A percentile compares a stretch with the other conserved stretches of the same genome.
These are phyloP conservation scores for Macrolepiota albuminosa DNA, from an alignment of 768 basidiomycete species.

Conservation along the genomic window DNA sequence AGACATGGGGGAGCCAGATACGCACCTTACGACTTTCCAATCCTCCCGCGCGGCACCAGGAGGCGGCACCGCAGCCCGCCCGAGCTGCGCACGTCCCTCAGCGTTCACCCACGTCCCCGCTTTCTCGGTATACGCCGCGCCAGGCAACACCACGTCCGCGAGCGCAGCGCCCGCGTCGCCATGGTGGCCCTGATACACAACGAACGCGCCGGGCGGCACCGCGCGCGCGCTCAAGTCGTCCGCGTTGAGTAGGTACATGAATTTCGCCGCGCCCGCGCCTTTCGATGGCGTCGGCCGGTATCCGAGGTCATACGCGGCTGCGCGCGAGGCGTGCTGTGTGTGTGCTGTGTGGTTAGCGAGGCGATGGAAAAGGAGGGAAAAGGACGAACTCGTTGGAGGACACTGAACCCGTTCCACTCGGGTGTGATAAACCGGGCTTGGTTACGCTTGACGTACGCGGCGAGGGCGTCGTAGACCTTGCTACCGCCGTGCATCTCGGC, in stretches of 20 bases:
- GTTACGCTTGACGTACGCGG: slow-evolving; percentile 78
- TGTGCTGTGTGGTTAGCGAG: background rate
- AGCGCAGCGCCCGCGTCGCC: slow-evolving; percentile 95
- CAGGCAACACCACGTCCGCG: slow-evolving; percentile 95
- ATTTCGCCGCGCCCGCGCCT: slow-evolving; percentile 86
- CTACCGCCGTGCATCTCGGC: slow-evolving; percentile 82
- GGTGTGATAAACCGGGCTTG: slow-evolving; percentile 71
- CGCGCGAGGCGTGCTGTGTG: slow-evolving; percentile 77
- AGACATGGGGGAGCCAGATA: background rate
- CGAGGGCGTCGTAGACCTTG: slow-evolving; percentile 69
- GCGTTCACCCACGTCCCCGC: slow-evolving; percentile 93
- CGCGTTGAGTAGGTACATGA: slow-evolving; percentile 94
- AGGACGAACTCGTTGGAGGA: slow-evolving; percentile 77
- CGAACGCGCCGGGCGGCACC: slow-evolving; percentile 90
- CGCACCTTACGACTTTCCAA: slow-evolving; percentile 92
- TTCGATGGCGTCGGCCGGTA: slow-evolving; percentile 74
- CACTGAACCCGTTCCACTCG: slow-evolving; percentile 94
- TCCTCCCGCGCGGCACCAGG: slow-evolving; percentile 97
- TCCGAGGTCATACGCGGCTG: slow-evolving; percentile 93
- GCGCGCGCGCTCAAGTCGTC: slow-evolving; percentile 87
- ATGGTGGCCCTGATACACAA: slow-evolving; percentile 98
- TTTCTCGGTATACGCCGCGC: slow-evolving; percentile 90
- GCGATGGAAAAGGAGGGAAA: background rate
- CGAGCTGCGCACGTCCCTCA: slow-evolving; percentile 89
- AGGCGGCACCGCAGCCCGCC: slow-evolving; percentile 85